Percentiles rank a stretch among this genome's conserved stretches.
phyloP scores from a whole-genome alignment of 192 early-diverging fungal genomes.

The Coemansia sp. region DNA sequence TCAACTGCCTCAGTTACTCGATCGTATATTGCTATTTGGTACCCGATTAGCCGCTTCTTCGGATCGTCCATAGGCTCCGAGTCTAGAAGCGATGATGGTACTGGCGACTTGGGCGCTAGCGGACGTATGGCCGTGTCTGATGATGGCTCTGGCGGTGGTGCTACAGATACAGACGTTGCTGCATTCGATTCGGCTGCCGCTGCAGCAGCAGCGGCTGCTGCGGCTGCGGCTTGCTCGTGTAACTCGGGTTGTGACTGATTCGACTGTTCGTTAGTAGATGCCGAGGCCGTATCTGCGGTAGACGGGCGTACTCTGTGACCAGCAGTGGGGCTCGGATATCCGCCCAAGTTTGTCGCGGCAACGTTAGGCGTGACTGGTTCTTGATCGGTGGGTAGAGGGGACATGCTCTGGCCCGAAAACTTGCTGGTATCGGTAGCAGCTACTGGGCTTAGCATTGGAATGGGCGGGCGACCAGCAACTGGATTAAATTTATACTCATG shows the following conservation, averaged over 20 bases:
- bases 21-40: constrained; percentile 65
- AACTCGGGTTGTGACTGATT: not conserved
- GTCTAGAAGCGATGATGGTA: constrained; percentile 42
- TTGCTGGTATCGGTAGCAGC: not conserved
- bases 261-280: not conserved
- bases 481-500: constrained; percentile 43
- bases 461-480: constrained; percentile 42
- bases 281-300: constrained; percentile 5
- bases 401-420: not conserved
- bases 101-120: constrained; percentile 15
- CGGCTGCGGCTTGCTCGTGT: not conserved
- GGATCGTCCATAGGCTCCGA: constrained; percentile 51
- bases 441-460: constrained; percentile 25
- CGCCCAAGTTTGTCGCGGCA: not conserved
- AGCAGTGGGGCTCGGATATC: not conserved
- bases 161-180: not conserved
- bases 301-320: not conserved
- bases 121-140: not conserved
- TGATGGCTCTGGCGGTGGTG: not conserved
- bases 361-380: not conserved
- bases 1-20: constrained; percentile 61
- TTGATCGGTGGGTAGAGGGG: not conserved
- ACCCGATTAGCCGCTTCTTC: constrained; percentile 54
- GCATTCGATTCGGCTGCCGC: not conserved
- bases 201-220: too few species aligned